A percentile compares a stretch with the other conserved stretches of the same genome.
Conservation (phyloP, 805 yeast genomes). For the Zygoascus flipseniorum region DNA sequence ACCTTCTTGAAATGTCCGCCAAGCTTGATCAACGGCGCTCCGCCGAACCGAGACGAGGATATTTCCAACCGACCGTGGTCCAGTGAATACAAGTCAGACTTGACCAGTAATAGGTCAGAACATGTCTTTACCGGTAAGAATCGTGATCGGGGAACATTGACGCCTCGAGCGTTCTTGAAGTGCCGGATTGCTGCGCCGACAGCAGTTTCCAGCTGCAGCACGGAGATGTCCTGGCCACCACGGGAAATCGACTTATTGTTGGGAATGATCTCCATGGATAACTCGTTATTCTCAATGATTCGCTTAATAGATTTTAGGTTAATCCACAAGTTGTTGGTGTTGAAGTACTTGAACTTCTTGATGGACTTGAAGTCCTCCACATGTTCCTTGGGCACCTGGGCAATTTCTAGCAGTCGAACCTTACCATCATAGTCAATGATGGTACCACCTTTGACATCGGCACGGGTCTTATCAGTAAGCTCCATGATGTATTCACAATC, state of each 20-base stretch:
- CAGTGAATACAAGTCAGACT: constrained; percentile 85
- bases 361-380: constrained; percentile 96
- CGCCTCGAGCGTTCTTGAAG: constrained; percentile 92
- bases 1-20: constrained; percentile 97
- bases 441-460: constrained; percentile 99
- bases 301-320: constrained; percentile 90
- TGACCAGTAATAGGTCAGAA: constrained; percentile 87
- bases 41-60: constrained; percentile 81
- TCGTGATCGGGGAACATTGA: constrained; percentile 95
- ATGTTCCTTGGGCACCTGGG: constrained; percentile 97
- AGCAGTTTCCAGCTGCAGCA: constrained; percentile 94
- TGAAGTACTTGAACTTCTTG: constrained; percentile 96
- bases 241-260: constrained; percentile 75
- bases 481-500: constrained; percentile 96
- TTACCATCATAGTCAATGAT: constrained; percentile 91
- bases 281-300: constrained; percentile 72
- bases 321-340: constrained; percentile 97
- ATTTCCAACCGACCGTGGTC: constrained; percentile 85
- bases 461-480: constrained; percentile 96
- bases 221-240: constrained; percentile 73
- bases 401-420: constrained; percentile 90
- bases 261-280: constrained; percentile 92
- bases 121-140: constrained; percentile 97
- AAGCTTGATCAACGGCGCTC: constrained; percentile 88
- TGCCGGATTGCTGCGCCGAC: constrained; percentile 98